Percentiles rank a stretch among this genome's conserved stretches.
Conservation (phyloP, 441 rosid species). For the Croton setiger region DNA sequence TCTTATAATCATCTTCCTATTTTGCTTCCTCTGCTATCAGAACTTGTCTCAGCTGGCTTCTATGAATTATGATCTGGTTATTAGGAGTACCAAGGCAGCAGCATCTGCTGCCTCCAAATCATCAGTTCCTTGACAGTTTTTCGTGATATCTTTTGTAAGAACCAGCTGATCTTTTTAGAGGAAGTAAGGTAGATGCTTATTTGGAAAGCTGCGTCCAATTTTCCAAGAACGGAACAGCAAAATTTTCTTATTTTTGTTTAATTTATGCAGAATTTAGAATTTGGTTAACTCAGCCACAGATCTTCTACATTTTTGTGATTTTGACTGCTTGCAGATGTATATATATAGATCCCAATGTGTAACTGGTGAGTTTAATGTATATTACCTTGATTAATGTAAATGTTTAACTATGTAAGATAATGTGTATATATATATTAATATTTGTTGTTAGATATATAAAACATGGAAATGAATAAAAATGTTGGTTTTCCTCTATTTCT, state of each 20-base stretch:
- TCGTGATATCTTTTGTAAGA: slow-evolving; percentile 9
- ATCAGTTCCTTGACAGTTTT: slow-evolving; percentile 30
- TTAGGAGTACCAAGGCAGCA: slow-evolving; percentile 58
- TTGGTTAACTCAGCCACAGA: background rate
- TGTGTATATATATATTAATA: background rate
- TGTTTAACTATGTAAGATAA: background rate
- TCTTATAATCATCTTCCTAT: background rate
- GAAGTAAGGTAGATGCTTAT: background rate
- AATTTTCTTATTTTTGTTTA: background rate
- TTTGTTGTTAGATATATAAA: background rate
- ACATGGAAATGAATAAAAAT: background rate
- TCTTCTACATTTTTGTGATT: background rate
- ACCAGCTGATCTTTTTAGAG: background rate
- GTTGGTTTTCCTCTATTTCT: no score
- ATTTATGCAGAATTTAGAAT: background rate
- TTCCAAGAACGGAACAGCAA: background rate
- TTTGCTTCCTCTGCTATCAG: slow-evolving; percentile 38
- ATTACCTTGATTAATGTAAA: no score
- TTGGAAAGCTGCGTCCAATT: background rate
- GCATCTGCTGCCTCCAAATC: slow-evolving; percentile 51
- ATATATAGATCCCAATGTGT: slow-evolving; percentile 5
- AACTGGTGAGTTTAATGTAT: background rate
- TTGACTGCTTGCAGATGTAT: background rate
- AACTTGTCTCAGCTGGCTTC: slow-evolving; percentile 94
- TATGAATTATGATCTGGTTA: slow-evolving; percentile 78